Conservation (phyloP, 495 filamentous ascomycete species). For the Symbiotaphrina buchneri region DNA sequence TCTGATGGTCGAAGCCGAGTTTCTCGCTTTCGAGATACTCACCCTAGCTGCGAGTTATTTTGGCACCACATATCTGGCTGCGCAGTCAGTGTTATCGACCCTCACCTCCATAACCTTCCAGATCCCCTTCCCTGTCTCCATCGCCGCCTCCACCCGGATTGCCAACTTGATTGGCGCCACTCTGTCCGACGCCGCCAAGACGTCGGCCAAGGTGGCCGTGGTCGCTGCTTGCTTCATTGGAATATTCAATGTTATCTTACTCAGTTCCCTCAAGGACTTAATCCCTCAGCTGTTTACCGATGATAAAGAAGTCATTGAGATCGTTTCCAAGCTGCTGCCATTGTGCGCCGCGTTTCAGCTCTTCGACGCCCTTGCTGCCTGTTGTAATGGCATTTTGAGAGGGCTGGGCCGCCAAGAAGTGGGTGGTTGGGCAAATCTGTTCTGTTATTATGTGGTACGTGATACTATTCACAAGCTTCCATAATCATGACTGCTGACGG, state of each 20-base stretch:
- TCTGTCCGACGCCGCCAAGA: conserved; percentile 10
- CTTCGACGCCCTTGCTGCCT: conserved; percentile 10
- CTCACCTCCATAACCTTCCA: conserved; percentile 38
- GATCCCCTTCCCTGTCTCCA: conserved; percentile 40
- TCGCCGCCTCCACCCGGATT: conserved; percentile 38
- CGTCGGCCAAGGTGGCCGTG: conserved; percentile 11
- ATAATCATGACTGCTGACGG: conserved; percentile 1
- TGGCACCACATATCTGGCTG: conserved; percentile 26
- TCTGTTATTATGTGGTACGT: conserved; percentile 8
- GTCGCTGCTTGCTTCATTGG: conserved; percentile 13
- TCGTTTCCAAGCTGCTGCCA: conserved; percentile 9
- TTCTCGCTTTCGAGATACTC: conserved; percentile 31
- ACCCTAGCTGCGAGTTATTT: conserved; percentile 27
- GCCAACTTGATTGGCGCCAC: conserved; percentile 38
- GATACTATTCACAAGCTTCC: background rate
- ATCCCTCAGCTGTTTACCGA: conserved; percentile 17
- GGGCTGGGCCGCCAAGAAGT: conserved; percentile 8
- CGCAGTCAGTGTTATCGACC: conserved; percentile 42
- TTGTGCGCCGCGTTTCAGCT: conserved; percentile 11
- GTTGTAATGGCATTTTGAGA: conserved; percentile 9
- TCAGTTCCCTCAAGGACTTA: conserved; percentile 12
- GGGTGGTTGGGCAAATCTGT: conserved; percentile 6
- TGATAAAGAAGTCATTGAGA: conserved; percentile 14
- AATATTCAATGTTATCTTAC: conserved; percentile 12
- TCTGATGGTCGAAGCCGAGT: conserved; percentile 32